A percentile compares a stretch with the other conserved stretches of the same genome.
phyloP scores from a whole-genome alignment of 768 basidiomycete genomes.

The Strobilomyces confusus region DNA sequence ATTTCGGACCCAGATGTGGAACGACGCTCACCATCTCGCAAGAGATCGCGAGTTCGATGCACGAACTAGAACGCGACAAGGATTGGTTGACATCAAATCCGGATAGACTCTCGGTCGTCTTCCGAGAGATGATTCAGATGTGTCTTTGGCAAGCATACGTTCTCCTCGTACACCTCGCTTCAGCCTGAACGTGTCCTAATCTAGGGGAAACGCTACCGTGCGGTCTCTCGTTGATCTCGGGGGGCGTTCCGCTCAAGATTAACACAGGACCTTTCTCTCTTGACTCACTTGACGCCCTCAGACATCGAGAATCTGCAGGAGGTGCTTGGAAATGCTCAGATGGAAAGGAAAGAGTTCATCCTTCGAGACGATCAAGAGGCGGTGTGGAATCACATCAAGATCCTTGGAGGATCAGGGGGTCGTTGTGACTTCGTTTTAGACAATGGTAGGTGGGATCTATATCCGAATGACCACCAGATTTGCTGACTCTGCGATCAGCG shows the following conservation, averaged over 20 bases:
- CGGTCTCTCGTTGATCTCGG: constrained; percentile 11
- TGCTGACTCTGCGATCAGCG: constrained; percentile 43
- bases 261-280: constrained; percentile 82
- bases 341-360: constrained; percentile 72
- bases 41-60: constrained; percentile 76
- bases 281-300: constrained; percentile 78
- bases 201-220: constrained; percentile 93
- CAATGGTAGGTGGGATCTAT: constrained; percentile 54
- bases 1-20: not conserved
- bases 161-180: not conserved
- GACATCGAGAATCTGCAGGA: constrained; percentile 83
- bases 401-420: constrained; percentile 37
- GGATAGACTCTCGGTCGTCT: constrained; percentile 57
- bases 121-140: constrained; percentile 87
- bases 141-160: constrained; percentile 57
- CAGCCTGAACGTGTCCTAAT: not conserved
- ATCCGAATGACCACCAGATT: not conserved
- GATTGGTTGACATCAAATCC: constrained; percentile 42
- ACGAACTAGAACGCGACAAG: constrained; percentile 55
- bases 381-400: constrained; percentile 70
- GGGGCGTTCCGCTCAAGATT: not conserved
- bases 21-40: not conserved
- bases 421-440: constrained; percentile 87
- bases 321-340: constrained; percentile 73
- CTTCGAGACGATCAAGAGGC: constrained; percentile 75